Evolutionary conservation across 1,284 basidiomycete species (phyloP).

Genomic region (Puccinia polysora): DNA sequence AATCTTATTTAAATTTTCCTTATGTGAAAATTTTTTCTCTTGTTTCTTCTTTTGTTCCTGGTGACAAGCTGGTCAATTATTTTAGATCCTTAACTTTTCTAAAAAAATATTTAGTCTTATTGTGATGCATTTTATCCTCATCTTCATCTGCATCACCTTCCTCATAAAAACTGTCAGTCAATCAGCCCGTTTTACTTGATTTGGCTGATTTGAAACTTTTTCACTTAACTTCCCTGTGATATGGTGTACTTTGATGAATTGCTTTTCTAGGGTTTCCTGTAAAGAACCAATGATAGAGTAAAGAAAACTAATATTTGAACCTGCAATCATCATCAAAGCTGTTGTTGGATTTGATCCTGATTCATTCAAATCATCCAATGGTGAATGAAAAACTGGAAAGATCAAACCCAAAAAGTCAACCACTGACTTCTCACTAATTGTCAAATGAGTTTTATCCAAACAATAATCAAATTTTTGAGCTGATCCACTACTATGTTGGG

Average conservation of each 20-base stretch:
- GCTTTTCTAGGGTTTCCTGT: slow-evolving; percentile 28
- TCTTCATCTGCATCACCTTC: not conserved
- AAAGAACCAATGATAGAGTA: too few relatives aligned
- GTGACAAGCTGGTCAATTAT: slow-evolving; percentile 52
- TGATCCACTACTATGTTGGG: not conserved
- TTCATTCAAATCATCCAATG: too few relatives aligned
- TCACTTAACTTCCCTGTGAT: not conserved
- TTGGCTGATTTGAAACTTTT: not conserved
- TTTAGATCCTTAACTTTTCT: slow-evolving; percentile 27
- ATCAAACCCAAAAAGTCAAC: too few relatives aligned
- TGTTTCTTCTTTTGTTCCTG: not conserved
- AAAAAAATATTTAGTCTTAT: slow-evolving; percentile 30
- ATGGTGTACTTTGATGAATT: slow-evolving; percentile 4
- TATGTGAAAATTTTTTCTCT: slow-evolving; percentile 1
- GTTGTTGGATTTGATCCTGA: too few relatives aligned
- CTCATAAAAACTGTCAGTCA: too few relatives aligned
- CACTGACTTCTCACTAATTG: not conserved
- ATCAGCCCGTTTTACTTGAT: not conserved
- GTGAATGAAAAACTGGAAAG: too few relatives aligned
- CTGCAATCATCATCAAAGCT: too few relatives aligned
- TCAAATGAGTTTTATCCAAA: not conserved
- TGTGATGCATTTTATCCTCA: slow-evolving; percentile 3
- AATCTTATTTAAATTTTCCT: not conserved
- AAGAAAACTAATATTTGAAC: too few relatives aligned
- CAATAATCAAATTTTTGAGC: not conserved